Evolutionary conservation across 192 early-diverging fungal species (phyloP).

Genomic region (Phycomyces nitens): DNA sequence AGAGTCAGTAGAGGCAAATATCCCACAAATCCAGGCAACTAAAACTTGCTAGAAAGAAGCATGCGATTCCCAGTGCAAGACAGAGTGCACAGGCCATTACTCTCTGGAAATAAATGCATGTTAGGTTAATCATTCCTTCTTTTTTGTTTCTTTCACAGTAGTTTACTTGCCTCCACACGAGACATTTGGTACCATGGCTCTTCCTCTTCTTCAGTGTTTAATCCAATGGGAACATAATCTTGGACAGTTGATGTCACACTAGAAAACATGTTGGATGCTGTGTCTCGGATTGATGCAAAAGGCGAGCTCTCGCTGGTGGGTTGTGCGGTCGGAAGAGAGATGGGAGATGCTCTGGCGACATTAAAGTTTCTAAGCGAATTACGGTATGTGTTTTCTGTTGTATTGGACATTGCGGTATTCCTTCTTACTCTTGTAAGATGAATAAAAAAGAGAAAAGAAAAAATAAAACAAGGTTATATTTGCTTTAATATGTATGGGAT

Average conservation of each 20-base stretch:
- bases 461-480: no score
- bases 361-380: conserved; percentile 48
- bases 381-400: conserved; percentile 44
- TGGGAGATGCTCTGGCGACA: conserved; percentile 24
- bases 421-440: no score
- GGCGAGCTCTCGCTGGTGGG: conserved; percentile 3
- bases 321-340: conserved; percentile 17
- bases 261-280: conserved; percentile 31
- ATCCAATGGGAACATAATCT: conserved; percentile 38
- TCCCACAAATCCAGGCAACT: not conserved
- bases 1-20: not conserved
- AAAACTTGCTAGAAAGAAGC: conserved; percentile 30
- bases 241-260: conserved; percentile 36
- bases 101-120: conserved; percentile 2
- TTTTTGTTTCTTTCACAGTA: not conserved
- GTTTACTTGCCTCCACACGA: conserved; percentile 33
- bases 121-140: conserved; percentile 31
- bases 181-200: conserved; percentile 39
- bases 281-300: conserved; percentile 16
- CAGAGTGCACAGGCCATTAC: conserved; percentile 50
- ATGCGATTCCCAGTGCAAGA: conserved; percentile 43
- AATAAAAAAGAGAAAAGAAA: no score
- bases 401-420: conserved; percentile 31
- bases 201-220: conserved; percentile 30
- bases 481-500: no score